A percentile compares a stretch with the other conserved stretches of the same genome.
Conservation (phyloP, 2,329 filamentous ascomycete genomes). For the Proliferodiscus dingleyae region DNA sequence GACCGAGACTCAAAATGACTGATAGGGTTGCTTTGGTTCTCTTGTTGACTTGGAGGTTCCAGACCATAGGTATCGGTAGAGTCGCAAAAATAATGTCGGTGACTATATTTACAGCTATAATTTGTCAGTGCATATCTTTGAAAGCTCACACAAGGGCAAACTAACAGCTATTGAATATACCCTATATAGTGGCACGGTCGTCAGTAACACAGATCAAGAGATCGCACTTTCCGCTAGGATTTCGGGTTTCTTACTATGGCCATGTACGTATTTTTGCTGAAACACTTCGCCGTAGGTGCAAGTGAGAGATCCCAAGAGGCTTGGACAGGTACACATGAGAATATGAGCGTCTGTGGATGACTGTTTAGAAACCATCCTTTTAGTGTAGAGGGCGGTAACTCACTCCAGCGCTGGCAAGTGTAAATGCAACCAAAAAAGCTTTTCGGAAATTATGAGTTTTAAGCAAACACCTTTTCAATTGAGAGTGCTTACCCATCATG, state of each 20-base stretch:
- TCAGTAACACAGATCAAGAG: neutral
- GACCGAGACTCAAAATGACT: slow-evolving; percentile 21
- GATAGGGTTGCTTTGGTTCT: slow-evolving; percentile 37
- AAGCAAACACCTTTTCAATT: too few species aligned
- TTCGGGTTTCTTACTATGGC: slow-evolving; percentile 31
- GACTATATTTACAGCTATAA: slow-evolving; percentile 20
- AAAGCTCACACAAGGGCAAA: neutral
- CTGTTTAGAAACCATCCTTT: neutral
- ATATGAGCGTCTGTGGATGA: slow-evolving; percentile 36
- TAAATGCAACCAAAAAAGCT: slow-evolving; percentile 40
- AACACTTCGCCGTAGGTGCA: slow-evolving; percentile 39
- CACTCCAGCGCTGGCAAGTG: slow-evolving; percentile 36
- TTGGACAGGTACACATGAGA: slow-evolving; percentile 41
- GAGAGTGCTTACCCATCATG: slow-evolving; percentile 36
- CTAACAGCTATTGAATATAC: slow-evolving; percentile 42
- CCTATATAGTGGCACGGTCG: neutral
- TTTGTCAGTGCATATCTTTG: neutral
- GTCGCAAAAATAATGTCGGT: slow-evolving; percentile 33
- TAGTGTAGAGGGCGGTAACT: neutral
- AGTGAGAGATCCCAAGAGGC: slow-evolving; percentile 40
- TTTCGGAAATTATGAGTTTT: too few species aligned
- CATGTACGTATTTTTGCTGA: slow-evolving; percentile 36
- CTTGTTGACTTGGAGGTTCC: slow-evolving; percentile 38
- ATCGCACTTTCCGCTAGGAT: neutral
- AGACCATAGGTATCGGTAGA: slow-evolving; percentile 39